Evolutionary conservation across 2,329 filamentous ascomycete species (phyloP), one percentile per base, ranked within the genome.

Genomic region (Xylariomycetidae sp.): DNA sequence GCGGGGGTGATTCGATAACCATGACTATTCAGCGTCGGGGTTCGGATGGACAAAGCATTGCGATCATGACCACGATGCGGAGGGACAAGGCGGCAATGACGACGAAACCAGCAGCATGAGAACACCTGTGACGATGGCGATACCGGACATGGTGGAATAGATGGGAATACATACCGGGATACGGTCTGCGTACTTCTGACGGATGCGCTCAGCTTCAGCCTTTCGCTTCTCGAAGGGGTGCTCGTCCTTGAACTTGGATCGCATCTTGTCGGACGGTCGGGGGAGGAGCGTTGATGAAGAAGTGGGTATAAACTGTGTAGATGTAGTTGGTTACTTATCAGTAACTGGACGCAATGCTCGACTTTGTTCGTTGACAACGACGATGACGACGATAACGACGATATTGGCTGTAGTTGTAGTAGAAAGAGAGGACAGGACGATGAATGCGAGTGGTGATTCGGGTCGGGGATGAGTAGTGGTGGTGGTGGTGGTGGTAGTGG

Each of bases 221-320:
- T 97, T 96, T 73, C 92, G 88, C 87, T 98, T 98, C 84, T 97
- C 92, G 65, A 97, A 97, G 56, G 88, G 88, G 67, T 97, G 92
- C 80, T 97, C 92, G 82, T 98, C 92, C 88, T 98, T 98, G 70
- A 98, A 98, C 81, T 97, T 97, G 76, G 88, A 94, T 63, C 89
- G 85, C 88, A 96, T 96, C 51, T 59, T 87, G 74, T 59, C 59
- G 61, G 62, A n/a, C n/a, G n/a, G n/a, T n/a, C n/a, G n/a, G n/a
- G n/a, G n/a, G n/a, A n/a, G n/a, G n/a, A n/a, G n/a, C n/a, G n/a
- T n/a, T n/a, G n/a, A n/a, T n/a, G n/a, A n/a, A n/a, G n/a, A n/a
- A n/a, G n/a, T n/a, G n/a, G n/a, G n/a, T n/a, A n/a, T n/a, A n/a
- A n/a, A n/a, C n/a, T n/a, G n/a, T n/a, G n/a, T n/a, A n/a, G n/a